A percentile compares a stretch with the other conserved stretches of the same genome.
Conservation (phyloP, 805 yeast genomes). For the Sugiyamaella qingdaonensis region DNA sequence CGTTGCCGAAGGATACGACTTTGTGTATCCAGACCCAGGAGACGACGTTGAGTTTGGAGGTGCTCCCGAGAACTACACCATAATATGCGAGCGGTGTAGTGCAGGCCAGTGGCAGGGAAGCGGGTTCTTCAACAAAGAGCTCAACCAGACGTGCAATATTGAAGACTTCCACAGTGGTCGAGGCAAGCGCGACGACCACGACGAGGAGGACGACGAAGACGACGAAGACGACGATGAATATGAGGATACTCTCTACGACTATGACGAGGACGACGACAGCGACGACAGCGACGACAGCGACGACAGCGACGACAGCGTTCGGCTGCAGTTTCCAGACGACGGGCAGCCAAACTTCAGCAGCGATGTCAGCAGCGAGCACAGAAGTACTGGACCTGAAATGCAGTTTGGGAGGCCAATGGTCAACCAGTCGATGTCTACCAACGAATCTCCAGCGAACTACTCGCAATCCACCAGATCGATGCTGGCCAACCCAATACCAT, state of each 20-base stretch:
- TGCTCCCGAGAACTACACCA: constrained; percentile 17
- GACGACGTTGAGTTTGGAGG: constrained; percentile 23
- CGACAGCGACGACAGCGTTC: not conserved
- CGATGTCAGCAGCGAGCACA: too few species aligned
- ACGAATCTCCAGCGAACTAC: too few species aligned
- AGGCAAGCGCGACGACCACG: not conserved
- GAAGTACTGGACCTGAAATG: too few species aligned
- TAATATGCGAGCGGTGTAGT: constrained; percentile 16
- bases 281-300: not conserved
- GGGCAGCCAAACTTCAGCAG: too few species aligned
- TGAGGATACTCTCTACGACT: not conserved
- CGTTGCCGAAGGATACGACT: constrained; percentile 24
- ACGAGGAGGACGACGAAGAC: not conserved
- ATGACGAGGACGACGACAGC: not conserved
- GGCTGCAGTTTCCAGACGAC: too few species aligned
- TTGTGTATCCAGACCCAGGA: constrained; percentile 23
- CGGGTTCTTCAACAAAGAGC: not conserved
- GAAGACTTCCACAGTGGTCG: not conserved
- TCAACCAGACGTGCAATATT: constrained; percentile 6
- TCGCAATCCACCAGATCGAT: too few species aligned
- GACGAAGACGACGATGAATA: not conserved
- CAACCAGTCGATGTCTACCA: too few species aligned
- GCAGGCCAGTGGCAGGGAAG: not conserved
- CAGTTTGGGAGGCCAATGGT: too few species aligned
- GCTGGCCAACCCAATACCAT: too few species aligned